Base-by-base conservation (phyloP, 2,329 filamentous ascomycete species). In the Thermothelomyces thermophilus region DNA sequence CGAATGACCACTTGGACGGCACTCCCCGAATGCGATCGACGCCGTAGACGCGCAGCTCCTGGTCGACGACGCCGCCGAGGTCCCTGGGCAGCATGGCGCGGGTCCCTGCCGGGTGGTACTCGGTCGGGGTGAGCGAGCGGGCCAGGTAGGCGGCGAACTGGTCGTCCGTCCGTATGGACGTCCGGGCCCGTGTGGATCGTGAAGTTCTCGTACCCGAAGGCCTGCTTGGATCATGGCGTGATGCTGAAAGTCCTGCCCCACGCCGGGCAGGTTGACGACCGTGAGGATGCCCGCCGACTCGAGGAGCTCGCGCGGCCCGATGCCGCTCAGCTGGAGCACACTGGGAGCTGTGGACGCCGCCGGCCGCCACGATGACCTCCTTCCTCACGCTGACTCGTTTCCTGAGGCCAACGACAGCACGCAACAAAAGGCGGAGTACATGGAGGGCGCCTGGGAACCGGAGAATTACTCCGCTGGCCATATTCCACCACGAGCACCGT, bases 211-310 rank as follows among this genome's bases (percentile, higher is more conserved):
- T 56, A 60, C 20, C 22, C 39, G 56, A 41, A 54, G 40, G 41
- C 41, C 0, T n/a, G 53, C 41, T n/a, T 28, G 53, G 13, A 66
- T 45, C 46, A 61, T 63, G 0, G 64, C 62, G 37, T 70, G 68
- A 43, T 70, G 68, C 45, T 70, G 66, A 28, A 69, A 65, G 53
- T 70, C 70, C 22, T 70, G 73, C 3, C 82, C 82, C 6, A 86
- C 80, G 33, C 79, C 82, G 0, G 79, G 80, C 1, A 80, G 69
- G 55, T 84, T 73, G 1, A 71, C 66, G 39, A 80, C 58, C 2
- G 80, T 70, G 0, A 70, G 63, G 49, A 83, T 81, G 6, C 68
- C 65, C 51, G 75, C 64, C 22, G 59, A 52, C n/a, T 58, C 53
- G 6, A 72, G 60, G 11, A 71, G 59, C 2, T 57, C 57, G 14